phyloP scores from a whole-genome alignment of 2,329 filamentous ascomycete species.

The Verticillium zaregamsianum region DNA sequence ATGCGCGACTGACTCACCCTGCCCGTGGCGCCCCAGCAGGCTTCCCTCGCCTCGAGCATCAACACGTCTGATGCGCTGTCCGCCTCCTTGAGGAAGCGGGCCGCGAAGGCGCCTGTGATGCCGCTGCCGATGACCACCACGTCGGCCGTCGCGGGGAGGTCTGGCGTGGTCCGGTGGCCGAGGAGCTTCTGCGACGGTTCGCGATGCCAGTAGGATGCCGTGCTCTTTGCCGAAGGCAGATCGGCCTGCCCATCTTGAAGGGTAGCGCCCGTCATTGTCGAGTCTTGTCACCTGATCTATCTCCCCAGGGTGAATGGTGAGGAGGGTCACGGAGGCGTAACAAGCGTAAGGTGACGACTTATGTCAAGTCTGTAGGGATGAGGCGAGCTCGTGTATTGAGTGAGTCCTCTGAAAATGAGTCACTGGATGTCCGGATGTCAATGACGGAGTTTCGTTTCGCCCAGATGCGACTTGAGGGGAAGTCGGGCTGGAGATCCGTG shows the following conservation, averaged over 20 bases:
- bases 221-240: slow-evolving; percentile 58
- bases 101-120: slow-evolving; percentile 71
- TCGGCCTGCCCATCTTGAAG: slow-evolving; percentile 37
- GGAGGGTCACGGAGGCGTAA: not conserved
- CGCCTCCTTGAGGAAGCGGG: slow-evolving; percentile 53
- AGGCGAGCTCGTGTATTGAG: not conserved
- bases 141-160: slow-evolving; percentile 60
- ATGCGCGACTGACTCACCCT: slow-evolving; percentile 47
- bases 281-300: not conserved
- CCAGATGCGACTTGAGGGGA: not conserved
- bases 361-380: not conserved
- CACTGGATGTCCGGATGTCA: not conserved
- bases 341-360: no score
- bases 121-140: slow-evolving; percentile 71
- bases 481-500: not conserved
- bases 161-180: slow-evolving; percentile 62
- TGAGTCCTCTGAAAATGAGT: not conserved
- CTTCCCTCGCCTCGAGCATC: slow-evolving; percentile 74
- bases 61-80: slow-evolving; percentile 50
- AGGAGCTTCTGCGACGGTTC: slow-evolving; percentile 60
- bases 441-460: not conserved
- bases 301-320: not conserved
- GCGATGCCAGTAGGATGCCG: slow-evolving; percentile 69
- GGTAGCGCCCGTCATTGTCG: slow-evolving; percentile 25
- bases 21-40: slow-evolving; percentile 81